Conservation (phyloP, 108 stramenopile genomes). For the Fistulifera solaris region DNA sequence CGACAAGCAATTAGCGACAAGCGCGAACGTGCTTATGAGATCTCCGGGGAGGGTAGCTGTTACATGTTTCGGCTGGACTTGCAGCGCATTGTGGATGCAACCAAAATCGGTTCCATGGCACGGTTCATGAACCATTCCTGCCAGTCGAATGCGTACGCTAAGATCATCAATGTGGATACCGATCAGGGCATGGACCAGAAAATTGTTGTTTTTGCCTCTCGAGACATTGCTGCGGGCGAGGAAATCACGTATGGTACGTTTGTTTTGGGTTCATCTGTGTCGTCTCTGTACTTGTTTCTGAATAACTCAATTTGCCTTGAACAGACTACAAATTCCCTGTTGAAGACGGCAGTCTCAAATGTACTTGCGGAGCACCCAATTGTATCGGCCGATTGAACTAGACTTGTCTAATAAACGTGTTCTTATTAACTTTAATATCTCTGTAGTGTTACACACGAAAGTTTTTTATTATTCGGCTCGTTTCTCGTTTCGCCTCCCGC, state of each 20-base stretch:
- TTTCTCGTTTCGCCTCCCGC: slow-evolving; percentile 65
- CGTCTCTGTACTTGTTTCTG: not conserved
- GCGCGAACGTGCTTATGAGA: slow-evolving; percentile 75
- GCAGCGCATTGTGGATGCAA: slow-evolving; percentile 84
- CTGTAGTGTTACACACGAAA: slow-evolving; percentile 20
- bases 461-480: slow-evolving; percentile 62
- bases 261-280: not conserved
- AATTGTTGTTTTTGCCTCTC: slow-evolving; percentile 82
- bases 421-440: not conserved
- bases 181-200: slow-evolving; percentile 49
- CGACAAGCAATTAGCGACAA: slow-evolving; percentile 66
- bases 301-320: not conserved
- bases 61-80: slow-evolving; percentile 88
- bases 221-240: slow-evolving; percentile 73
- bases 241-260: slow-evolving; percentile 73
- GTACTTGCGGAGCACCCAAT: slow-evolving; percentile 69
- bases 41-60: slow-evolving; percentile 77
- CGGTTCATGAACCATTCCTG: slow-evolving; percentile 93
- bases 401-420: not conserved
- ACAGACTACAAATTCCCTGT: slow-evolving; percentile 86
- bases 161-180: slow-evolving; percentile 59
- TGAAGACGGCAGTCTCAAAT: slow-evolving; percentile 62
- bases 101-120: slow-evolving; percentile 82
- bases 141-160: slow-evolving; percentile 82
- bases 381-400: slow-evolving; percentile 73